Base-by-base conservation (phyloP, 2,329 filamentous ascomycete species). In the Aspergillus sp. region DNA sequence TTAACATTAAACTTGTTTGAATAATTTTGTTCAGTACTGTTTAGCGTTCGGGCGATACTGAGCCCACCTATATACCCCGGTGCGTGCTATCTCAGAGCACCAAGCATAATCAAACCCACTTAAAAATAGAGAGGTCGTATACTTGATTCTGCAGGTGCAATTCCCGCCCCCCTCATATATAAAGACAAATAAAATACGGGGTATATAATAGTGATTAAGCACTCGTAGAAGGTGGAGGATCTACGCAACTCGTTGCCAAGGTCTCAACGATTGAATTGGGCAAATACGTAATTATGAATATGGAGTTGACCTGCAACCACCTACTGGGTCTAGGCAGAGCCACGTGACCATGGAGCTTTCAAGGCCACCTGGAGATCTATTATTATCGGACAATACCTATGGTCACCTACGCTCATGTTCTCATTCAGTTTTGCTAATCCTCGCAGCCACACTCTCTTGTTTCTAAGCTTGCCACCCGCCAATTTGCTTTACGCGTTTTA, bases 271-370 rank as follows among this genome's bases (percentile, higher is more conserved):
- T 25, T 25, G 23, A 25, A 25, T 8, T 31, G 27, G 9, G 27
- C 27, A 31, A 31, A 31, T 31, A 21, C 21, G 21, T 21, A 31
- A 31, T 31, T 4, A 31, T 31, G 9, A 31, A 31, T 31, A 8
- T 31, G 8, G 27, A 31, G 9, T 31, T 31, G 21, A 21, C 21
- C 21, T 21, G 21, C 27, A 8, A 31, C 9, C 27, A 8, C 27
- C 27, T 31, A 9, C 27, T 31, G 27, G 27, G 27, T 31, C 65
- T 64, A 69, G 62, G 53, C 53, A 45, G 15, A 17, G 40, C 14
- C 71, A 73, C 71, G 71, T 73, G 71, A 73, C 61, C 56, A 15
- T 23, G 25, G 51, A 70, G 67, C 63, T 69, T 58, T 64, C 64
- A 61, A 67, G 67, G 68, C 68, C 65, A 73, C 70, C 66, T 67